Evolutionary conservation across 768 basidiomycete species (phyloP).

Genomic region (Dendrothele bispora): DNA sequence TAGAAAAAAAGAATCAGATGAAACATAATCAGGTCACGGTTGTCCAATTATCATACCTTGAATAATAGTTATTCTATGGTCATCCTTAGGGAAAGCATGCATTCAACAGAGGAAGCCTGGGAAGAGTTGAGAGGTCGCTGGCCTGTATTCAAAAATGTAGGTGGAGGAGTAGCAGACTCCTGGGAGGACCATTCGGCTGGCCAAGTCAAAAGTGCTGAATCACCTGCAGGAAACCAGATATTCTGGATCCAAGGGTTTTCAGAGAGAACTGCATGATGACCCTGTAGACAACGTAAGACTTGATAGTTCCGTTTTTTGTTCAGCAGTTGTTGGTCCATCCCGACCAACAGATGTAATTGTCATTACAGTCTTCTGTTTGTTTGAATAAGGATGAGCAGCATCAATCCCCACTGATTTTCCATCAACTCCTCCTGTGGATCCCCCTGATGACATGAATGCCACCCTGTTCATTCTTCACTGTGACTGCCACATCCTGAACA

Average conservation of each 20-base stretch:
- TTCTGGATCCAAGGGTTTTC: conserved; percentile 51
- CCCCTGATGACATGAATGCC: conserved; percentile 43
- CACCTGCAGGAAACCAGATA: conserved; percentile 40
- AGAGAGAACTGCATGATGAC: conserved; percentile 29
- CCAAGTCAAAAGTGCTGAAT: conserved; percentile 35
- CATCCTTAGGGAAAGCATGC: conserved; percentile 42
- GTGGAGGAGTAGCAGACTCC: background rate
- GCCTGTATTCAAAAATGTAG: conserved; percentile 1
- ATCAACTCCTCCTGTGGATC: conserved; percentile 39
- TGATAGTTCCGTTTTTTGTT: conserved; percentile 41
- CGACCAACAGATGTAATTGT: conserved; percentile 52
- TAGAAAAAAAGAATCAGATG: too few species aligned
- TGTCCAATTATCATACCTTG: too few species aligned
- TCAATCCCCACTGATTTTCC: too few species aligned
- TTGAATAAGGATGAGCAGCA: too few species aligned
- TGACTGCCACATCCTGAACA: conserved; percentile 28
- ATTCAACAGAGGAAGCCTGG: conserved; percentile 46
- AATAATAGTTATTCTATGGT: conserved; percentile 40
- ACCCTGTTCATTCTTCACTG: conserved; percentile 24
- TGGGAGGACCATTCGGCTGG: conserved; percentile 35
- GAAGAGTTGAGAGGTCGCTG: conserved; percentile 39
- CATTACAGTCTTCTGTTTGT: too few species aligned
- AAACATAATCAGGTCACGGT: too few species aligned
- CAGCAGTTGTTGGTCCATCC: conserved; percentile 59
- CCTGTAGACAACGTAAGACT: conserved; percentile 46